A percentile compares a stretch with the other conserved stretches of the same genome.
These are phyloP conservation scores for Pseudozyma sp. DNA, from an alignment of 1,284 basidiomycete species.

Conservation along the genomic window DNA sequence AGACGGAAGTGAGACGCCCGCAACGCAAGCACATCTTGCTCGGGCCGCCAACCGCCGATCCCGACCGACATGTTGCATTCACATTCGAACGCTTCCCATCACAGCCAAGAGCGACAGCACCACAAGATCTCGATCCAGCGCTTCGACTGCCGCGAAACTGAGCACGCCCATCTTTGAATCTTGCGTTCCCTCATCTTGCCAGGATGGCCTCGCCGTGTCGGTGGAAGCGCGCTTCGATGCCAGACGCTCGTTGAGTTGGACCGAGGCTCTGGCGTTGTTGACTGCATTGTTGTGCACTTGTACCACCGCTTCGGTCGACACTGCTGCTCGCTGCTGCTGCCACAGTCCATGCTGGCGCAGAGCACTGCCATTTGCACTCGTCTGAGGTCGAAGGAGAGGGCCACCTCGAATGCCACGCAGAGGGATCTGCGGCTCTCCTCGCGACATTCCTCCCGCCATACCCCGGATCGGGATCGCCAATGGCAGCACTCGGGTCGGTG, in stretches of 20 bases:
- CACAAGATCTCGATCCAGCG: conserved; percentile 30
- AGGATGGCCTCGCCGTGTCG: neutral
- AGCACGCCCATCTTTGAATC: conserved; percentile 30
- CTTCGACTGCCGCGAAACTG: conserved; percentile 5
- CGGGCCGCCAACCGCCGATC: neutral
- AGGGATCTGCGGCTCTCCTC: conserved; percentile 19
- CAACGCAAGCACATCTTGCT: neutral
- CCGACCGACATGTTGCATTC: neutral
- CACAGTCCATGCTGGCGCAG: conserved; percentile 29
- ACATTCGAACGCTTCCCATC: conserved; percentile 28
- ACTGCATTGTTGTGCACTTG: conserved; percentile 47
- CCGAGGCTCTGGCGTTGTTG: conserved; percentile 32
- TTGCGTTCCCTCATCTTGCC: neutral
- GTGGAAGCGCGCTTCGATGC: neutral
- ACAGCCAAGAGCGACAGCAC: conserved; percentile 35
- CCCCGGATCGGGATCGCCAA: conserved; percentile 25
- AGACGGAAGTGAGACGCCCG: too few relatives aligned
- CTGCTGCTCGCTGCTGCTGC: conserved; percentile 39
- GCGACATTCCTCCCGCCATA: neutral
- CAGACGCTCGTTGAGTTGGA: conserved; percentile 21
- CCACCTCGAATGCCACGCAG: conserved; percentile 45
- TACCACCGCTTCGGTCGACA: conserved; percentile 41
- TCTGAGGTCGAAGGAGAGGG: conserved; percentile 29
- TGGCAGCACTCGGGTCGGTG: conserved; percentile 32
- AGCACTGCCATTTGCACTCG: conserved; percentile 4